Evolutionary conservation across 345 rosid species (phyloP).

Genomic region (Heritiera fomes): DNA sequence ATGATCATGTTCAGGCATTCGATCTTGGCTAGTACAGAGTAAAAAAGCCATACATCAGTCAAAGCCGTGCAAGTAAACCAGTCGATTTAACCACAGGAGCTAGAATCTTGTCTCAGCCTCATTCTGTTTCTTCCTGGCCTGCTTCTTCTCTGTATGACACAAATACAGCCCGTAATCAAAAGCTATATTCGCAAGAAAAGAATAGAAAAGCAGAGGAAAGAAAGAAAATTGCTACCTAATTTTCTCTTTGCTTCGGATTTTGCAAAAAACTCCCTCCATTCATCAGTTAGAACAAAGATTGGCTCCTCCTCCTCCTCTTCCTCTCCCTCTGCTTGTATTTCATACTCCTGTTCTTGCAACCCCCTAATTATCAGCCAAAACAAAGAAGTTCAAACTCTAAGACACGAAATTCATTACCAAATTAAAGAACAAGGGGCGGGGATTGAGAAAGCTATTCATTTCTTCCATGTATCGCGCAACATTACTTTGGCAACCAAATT

Average conservation of each 20-base stretch:
- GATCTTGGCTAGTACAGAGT: neutral
- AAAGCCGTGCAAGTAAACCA: neutral
- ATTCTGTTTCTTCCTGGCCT: constrained; percentile 31
- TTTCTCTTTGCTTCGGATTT: constrained; percentile 62
- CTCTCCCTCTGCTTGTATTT: constrained; percentile 26
- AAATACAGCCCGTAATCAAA: neutral
- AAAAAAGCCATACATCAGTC: neutral
- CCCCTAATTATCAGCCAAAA: constrained; percentile 27
- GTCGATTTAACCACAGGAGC: neutral
- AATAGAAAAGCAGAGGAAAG: neutral
- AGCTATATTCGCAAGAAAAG: neutral
- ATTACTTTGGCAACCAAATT: neutral
- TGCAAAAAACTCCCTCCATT: constrained; percentile 63
- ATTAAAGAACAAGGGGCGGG: neutral
- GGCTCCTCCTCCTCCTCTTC: constrained; percentile 47
- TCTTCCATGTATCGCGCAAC: neutral
- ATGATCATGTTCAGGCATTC: no score
- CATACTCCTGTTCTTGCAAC: constrained; percentile 27
- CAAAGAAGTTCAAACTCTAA: neutral
- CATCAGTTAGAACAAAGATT: constrained; percentile 57
- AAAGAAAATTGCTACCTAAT: constrained; percentile 27
- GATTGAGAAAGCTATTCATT: neutral
- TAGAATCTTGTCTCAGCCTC: neutral
- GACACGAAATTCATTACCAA: neutral
- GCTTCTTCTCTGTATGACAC: constrained; percentile 37